Conservation (phyloP, 1,284 basidiomycete species). For the Thelephora terrestris region DNA sequence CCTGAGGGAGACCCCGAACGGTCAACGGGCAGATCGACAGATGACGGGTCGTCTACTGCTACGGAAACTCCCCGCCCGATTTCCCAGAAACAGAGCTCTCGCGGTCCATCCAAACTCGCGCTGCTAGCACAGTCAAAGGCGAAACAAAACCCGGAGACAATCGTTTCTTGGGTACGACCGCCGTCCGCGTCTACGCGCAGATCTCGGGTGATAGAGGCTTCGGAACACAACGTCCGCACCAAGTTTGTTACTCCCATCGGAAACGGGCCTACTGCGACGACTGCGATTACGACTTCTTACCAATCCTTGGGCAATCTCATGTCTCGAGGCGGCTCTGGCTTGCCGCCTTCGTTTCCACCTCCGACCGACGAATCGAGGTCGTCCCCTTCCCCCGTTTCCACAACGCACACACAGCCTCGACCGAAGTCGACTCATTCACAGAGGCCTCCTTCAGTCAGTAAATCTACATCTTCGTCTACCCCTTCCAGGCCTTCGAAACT, state of each 20-base stretch:
- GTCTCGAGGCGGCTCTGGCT: constrained; percentile 14
- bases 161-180: constrained; percentile 2
- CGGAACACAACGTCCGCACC: constrained; percentile 36
- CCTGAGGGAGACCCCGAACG: neutral
- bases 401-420: too few relatives aligned
- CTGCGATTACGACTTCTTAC: constrained; percentile 71
- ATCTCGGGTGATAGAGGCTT: constrained; percentile 12
- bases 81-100: neutral
- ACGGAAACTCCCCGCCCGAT: neutral
- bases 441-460: constrained; percentile 7
- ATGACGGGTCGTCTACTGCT: neutral
- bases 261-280: constrained; percentile 65
- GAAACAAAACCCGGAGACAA: constrained; percentile 20
- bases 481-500: constrained; percentile 50
- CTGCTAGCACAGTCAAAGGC: constrained; percentile 54
- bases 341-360: constrained; percentile 14
- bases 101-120: constrained; percentile 57
- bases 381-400: neutral
- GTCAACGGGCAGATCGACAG: too few relatives aligned
- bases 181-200: constrained; percentile 13
- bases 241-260: constrained; percentile 66
- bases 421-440: constrained; percentile 14
- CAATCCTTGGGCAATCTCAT: constrained; percentile 47
- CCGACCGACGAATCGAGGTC: constrained; percentile 1
- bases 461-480: constrained; percentile 4